These are phyloP conservation scores for Exophiala xenobiotica DNA, from an alignment of 2,329 filamentous ascomycete genomes.

Conservation along the genomic window DNA sequence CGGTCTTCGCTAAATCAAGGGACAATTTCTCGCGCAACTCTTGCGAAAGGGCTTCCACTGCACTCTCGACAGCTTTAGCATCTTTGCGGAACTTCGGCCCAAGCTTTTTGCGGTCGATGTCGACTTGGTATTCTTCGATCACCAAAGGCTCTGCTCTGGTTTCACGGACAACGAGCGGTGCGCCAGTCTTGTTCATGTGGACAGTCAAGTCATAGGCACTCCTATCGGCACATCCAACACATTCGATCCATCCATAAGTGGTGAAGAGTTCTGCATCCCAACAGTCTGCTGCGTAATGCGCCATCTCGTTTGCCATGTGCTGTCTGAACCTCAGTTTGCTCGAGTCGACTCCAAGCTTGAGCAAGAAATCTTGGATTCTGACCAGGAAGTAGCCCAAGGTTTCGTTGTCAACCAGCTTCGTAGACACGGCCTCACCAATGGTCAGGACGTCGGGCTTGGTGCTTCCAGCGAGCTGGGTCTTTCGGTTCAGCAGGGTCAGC, in stretches of 20 bases:
- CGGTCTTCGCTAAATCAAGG: conserved; percentile 68
- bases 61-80: conserved; percentile 78
- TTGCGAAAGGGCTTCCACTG: conserved; percentile 73
- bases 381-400: conserved; percentile 97
- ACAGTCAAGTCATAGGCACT: conserved; percentile 93
- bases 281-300: conserved; percentile 94
- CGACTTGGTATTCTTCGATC: conserved; percentile 83
- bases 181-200: conserved; percentile 88
- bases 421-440: conserved; percentile 82
- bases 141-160: conserved; percentile 72
- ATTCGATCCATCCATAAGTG: conserved; percentile 96
- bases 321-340: conserved; percentile 93
- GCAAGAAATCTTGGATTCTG: conserved; percentile 85
- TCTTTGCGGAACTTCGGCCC: conserved; percentile 95
- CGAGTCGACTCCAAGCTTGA: conserved; percentile 82
- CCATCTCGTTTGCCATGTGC: conserved; percentile 89
- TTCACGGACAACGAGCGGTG: conserved; percentile 81
- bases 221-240: conserved; percentile 92
- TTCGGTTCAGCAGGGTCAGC: conserved; percentile 77
- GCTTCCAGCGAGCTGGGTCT: conserved; percentile 83
- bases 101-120: conserved; percentile 92
- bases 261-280: conserved; percentile 95
- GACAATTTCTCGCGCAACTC: conserved; percentile 77
- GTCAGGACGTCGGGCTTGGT: conserved; percentile 70
- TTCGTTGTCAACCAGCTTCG: conserved; percentile 88